Evolutionary conservation across 805 yeast species (phyloP).

Genomic region (Diddensiella caesifluorescens): DNA sequence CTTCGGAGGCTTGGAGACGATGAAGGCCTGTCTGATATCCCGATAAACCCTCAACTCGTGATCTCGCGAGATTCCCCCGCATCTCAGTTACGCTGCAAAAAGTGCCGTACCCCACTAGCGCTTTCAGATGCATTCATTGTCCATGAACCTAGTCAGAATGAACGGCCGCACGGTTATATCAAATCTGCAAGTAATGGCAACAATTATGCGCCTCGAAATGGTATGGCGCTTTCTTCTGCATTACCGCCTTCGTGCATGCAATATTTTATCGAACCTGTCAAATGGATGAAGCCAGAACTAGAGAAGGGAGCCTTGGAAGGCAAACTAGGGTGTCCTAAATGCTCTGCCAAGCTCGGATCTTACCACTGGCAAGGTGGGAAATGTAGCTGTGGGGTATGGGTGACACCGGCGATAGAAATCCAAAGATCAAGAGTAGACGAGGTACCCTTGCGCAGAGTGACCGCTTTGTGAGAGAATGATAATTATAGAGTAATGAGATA

Average conservation of each 20-base stretch:
- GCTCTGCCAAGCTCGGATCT: constrained; percentile 80
- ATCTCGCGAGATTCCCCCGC: background rate
- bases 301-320: constrained; percentile 78
- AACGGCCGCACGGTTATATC: no score
- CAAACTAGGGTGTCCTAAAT: constrained; percentile 76
- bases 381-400: constrained; percentile 95
- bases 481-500: no score
- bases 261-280: constrained; percentile 78
- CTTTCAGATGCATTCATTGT: constrained; percentile 52
- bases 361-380: constrained; percentile 92
- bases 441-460: constrained; percentile 25
- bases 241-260: constrained; percentile 58
- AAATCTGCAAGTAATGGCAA: constrained; percentile 11
- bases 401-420: constrained; percentile 83
- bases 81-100: constrained; percentile 62
- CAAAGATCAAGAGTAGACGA: constrained; percentile 78
- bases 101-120: constrained; percentile 72
- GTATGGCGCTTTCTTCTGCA: constrained; percentile 18
- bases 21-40: background rate
- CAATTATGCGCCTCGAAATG: constrained; percentile 20
- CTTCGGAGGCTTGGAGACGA: background rate
- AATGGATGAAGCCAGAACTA: constrained; percentile 86
- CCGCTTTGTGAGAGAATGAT: background rate
- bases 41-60: background rate
- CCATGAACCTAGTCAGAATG: constrained; percentile 54